Evolutionary conservation across 2,329 filamentous ascomycete species (phyloP).

Genomic region (Microdochium bolleyi): DNA sequence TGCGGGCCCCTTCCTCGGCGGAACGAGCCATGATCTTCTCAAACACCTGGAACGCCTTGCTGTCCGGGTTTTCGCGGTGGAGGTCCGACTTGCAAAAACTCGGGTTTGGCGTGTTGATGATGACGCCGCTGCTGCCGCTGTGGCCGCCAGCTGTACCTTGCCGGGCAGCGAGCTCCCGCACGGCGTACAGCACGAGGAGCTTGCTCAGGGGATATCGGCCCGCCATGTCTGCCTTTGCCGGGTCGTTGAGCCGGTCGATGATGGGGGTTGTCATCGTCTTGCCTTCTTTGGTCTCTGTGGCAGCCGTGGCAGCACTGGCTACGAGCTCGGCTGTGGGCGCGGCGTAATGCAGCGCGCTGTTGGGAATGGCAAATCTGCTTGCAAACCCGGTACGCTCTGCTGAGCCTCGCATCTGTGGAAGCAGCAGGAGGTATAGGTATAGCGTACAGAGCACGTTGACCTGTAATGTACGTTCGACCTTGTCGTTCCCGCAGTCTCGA

Average conservation of each 20-base stretch:
- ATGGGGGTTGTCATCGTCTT: slow-evolving; percentile 8
- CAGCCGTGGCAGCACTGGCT: neutral
- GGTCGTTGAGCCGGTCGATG: slow-evolving; percentile 20
- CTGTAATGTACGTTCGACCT: slow-evolving; percentile 39
- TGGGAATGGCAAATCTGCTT: slow-evolving; percentile 13
- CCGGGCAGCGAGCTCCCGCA: slow-evolving; percentile 18
- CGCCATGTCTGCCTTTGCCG: slow-evolving; percentile 15
- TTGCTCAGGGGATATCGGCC: slow-evolving; percentile 23
- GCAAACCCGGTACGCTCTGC: slow-evolving; percentile 3
- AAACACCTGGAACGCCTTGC: slow-evolving; percentile 6
- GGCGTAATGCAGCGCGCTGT: slow-evolving; percentile 12
- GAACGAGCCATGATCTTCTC: slow-evolving; percentile 27
- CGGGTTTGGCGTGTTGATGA: slow-evolving; percentile 31
- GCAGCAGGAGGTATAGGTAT: slow-evolving; percentile 18
- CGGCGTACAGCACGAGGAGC: slow-evolving; percentile 18
- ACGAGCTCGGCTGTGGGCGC: slow-evolving; percentile 14
- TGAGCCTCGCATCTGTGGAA: slow-evolving; percentile 19
- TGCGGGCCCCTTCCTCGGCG: slow-evolving; percentile 33
- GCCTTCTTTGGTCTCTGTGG: neutral
- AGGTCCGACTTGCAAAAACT: slow-evolving; percentile 30
- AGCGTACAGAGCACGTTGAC: slow-evolving; percentile 22
- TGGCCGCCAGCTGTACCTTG: slow-evolving; percentile 3
- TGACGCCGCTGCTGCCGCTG: slow-evolving; percentile 5
- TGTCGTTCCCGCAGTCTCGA: slow-evolving; percentile 18
- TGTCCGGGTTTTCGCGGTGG: slow-evolving; percentile 5